Conservation (phyloP, 768 basidiomycete genomes). For the Agaricus subrufescens region DNA sequence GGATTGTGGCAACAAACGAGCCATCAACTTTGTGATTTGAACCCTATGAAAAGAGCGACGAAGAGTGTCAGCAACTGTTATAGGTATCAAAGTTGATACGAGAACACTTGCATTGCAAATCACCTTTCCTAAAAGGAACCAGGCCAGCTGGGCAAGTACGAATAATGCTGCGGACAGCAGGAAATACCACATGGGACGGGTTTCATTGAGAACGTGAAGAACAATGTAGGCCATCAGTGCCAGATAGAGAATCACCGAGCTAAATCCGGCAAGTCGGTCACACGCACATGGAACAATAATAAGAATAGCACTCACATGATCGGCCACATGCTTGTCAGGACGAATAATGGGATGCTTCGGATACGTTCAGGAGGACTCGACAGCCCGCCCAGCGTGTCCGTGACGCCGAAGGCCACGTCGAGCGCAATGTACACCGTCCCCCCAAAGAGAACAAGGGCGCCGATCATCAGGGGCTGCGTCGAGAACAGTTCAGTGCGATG, state of each 20-base stretch:
- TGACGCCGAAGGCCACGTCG: slow-evolving; percentile 72
- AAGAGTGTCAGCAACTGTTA: not conserved
- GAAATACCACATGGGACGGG: slow-evolving; percentile 78
- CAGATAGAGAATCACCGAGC: slow-evolving; percentile 58
- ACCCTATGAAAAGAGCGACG: slow-evolving; percentile 33
- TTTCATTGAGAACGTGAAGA: slow-evolving; percentile 69
- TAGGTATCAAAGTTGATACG: not conserved
- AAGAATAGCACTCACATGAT: slow-evolving; percentile 18
- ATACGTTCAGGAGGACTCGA: slow-evolving; percentile 53
- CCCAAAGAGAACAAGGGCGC: slow-evolving; percentile 57
- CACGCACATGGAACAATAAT: not conserved
- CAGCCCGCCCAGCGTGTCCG: slow-evolving; percentile 49
- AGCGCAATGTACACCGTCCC: slow-evolving; percentile 81
- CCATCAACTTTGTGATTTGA: slow-evolving; percentile 74
- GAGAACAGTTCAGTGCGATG: not conserved
- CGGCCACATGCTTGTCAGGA: slow-evolving; percentile 44
- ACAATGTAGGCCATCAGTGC: slow-evolving; percentile 79
- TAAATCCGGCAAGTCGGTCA: slow-evolving; percentile 10
- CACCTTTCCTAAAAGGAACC: slow-evolving; percentile 73
- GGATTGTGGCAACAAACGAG: slow-evolving; percentile 78
- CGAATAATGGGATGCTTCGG: slow-evolving; percentile 71
- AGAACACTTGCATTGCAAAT: slow-evolving; percentile 55
- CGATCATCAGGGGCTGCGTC: slow-evolving; percentile 55
- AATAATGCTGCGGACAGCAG: slow-evolving; percentile 71
- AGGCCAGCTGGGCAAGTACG: slow-evolving; percentile 74